phyloP scores from a whole-genome alignment of 2,329 filamentous ascomycete genomes.

The Rachicladosporium sp. region DNA sequence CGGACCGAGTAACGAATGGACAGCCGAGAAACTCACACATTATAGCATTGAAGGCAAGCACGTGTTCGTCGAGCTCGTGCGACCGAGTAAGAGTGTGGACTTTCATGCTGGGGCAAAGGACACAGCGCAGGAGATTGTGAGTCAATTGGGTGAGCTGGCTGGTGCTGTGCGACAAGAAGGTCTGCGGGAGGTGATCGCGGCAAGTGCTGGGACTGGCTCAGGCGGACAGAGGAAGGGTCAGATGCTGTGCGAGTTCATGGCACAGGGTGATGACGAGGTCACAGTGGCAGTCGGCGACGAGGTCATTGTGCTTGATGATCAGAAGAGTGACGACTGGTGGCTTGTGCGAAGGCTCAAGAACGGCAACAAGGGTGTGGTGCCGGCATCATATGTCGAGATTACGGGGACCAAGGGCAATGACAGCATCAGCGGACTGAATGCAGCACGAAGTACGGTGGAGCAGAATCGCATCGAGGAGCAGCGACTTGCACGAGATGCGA shows the following conservation, averaged over 20 bases:
- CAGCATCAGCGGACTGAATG: slow-evolving; percentile 44
- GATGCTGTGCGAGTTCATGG: slow-evolving; percentile 90
- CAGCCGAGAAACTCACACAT: slow-evolving; percentile 87
- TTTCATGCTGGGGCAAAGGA: slow-evolving; percentile 97
- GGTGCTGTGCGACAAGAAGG: slow-evolving; percentile 72
- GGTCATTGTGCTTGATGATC: slow-evolving; percentile 78
- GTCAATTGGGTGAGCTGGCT: slow-evolving; percentile 78
- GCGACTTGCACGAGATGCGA: slow-evolving; percentile 66
- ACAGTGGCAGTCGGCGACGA: slow-evolving; percentile 84
- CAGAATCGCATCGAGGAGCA: slow-evolving; percentile 71
- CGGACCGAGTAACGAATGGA: slow-evolving; percentile 83
- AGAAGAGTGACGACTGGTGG: slow-evolving; percentile 97
- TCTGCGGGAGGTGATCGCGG: slow-evolving; percentile 73
- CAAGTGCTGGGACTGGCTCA: slow-evolving; percentile 49
- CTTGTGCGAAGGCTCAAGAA: slow-evolving; percentile 83
- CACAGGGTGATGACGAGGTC: slow-evolving; percentile 91
- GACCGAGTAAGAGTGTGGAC: slow-evolving; percentile 87
- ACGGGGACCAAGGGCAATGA: slow-evolving; percentile 51
- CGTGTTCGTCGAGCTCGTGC: slow-evolving; percentile 85
- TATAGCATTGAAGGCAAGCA: slow-evolving; percentile 98
- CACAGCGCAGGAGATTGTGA: slow-evolving; percentile 86
- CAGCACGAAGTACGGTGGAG: slow-evolving; percentile 57
- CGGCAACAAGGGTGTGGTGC: slow-evolving; percentile 89
- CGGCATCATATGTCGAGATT: slow-evolving; percentile 89
- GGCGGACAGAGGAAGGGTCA: slow-evolving; percentile 64